Evolutionary conservation across 345 rosid species (phyloP), one percentile per base, ranked within the genome.

Genomic region (Boechera divaricarpa): DNA sequence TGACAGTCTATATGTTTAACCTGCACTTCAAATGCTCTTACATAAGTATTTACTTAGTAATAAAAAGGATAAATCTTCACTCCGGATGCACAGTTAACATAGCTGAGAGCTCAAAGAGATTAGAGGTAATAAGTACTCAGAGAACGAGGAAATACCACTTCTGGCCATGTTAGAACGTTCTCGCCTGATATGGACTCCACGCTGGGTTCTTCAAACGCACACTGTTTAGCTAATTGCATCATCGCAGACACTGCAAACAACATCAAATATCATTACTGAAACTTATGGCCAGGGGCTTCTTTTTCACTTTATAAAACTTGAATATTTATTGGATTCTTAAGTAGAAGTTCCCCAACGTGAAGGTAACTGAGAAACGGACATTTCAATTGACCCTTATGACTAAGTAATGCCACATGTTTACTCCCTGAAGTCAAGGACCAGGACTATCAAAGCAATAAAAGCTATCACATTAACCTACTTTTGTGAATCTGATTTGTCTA

Each of bases 121-220:
- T 51, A 35, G 35, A 61, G n/a, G 35, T 33, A 63, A 68, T 3
- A 55, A 57, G 51, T 48, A 75, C 13, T 69, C 33, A 65, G 56
- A 71, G 72, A 18, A 31, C 35, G 26, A 80, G 76, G 70, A 75
- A 86, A 85, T 81, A 95, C 99, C 93, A 87, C 87, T 83, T 89
- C 91, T 8, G 97, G 97, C 98, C 97, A 90, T 24, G 98, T 89
- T 86, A 95, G 80, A 68, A 95, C 89, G 58, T 89, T 95, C 72
- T 95, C 98, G 32, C 96, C 97, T 5, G 85, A 66, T 79, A 95
- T 87, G 64, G 97, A 90, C 84, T 95, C 99, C 75, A 92, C 94
- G 53, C 89, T 87, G 49, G 98, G 99, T 81, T 92, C 99, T 79
- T 95, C 98, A 80, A 90, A 92, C 5, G 98, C 99, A 82, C 96